Conservation (phyloP, 2,329 filamentous ascomycete species). For the Fusarium chuoi region DNA sequence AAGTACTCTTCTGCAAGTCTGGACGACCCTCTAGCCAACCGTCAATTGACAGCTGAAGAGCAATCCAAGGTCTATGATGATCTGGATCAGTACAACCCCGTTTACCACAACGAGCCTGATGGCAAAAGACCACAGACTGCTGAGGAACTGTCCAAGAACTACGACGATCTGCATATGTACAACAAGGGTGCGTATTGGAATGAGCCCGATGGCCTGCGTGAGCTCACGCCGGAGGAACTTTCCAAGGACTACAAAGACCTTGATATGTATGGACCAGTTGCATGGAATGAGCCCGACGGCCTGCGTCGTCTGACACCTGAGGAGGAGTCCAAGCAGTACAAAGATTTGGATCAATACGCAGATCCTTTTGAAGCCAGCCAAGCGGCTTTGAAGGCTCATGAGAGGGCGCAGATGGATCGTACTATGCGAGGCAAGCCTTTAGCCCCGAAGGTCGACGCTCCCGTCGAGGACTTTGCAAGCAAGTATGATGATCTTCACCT, state of each 20-base stretch:
- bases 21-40: slow-evolving; percentile 44
- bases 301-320: slow-evolving; percentile 44
- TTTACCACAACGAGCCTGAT: slow-evolving; percentile 50
- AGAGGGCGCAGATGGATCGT: slow-evolving; percentile 44
- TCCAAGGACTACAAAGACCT: slow-evolving; percentile 56
- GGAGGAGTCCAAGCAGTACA: slow-evolving; percentile 45
- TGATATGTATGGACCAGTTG: slow-evolving; percentile 50
- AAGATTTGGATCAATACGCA: slow-evolving; percentile 52
- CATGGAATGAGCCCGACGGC: slow-evolving; percentile 48
- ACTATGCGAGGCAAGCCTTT: slow-evolving; percentile 52
- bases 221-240: slow-evolving; percentile 47
- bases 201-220: slow-evolving; percentile 46
- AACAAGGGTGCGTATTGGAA: slow-evolving; percentile 46
- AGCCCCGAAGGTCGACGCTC: slow-evolving; percentile 48
- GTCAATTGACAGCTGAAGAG: slow-evolving; percentile 47
- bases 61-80: slow-evolving; percentile 53
- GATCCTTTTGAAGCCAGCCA: slow-evolving; percentile 50
- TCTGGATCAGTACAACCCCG: slow-evolving; percentile 51
- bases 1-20: slow-evolving; percentile 47
- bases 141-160: slow-evolving; percentile 51
- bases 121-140: slow-evolving; percentile 44
- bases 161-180: slow-evolving; percentile 51
- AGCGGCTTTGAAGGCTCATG: slow-evolving; percentile 42
- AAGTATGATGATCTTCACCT: slow-evolving; percentile 56
- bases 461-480: slow-evolving; percentile 41